Evolutionary conservation across 495 filamentous ascomycete genomes (phyloP), one percentile per base, ranked within the genome.

Genomic region (Penicillium argentinense): DNA sequence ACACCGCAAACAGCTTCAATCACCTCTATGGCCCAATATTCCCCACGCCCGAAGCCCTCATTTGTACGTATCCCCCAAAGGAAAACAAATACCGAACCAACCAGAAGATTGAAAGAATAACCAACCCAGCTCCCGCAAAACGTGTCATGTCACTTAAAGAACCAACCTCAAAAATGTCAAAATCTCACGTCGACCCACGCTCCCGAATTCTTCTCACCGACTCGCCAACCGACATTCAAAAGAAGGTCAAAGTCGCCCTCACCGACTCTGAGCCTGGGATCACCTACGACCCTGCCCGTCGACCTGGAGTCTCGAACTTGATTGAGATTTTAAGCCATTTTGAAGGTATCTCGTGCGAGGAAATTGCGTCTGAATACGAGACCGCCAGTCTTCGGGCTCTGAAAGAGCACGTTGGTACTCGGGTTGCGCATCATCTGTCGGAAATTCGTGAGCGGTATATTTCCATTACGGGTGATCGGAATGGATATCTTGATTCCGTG

Each of bases 281-380:
- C 29, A 80, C 80, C 3, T 96, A 89, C 63, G 86, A 96, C 47
- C 86, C 84, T 0, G 54, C 51, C 1, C 50, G 48, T 0, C 76
- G 93, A 26, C 91, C 92, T 0, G 95, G 90, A 1, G 84, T 98
- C 0, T 82, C 91, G 13, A 98, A 97, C 63, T 70, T 98, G 12
- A 64, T 98, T 14, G 79, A 87, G 37, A 76, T 98, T 25, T 68
- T 89, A 16, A 78, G 80, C 27, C 80, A 88, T 49, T 79, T 89
- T 42, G 77, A 83, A 43, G 72, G 60, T 18, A 66, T 61, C 23
- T 64, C 67, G 24, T 76, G 77, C 16, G 64, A 73, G 13, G 72
- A 80, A 22, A 58, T 95, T n/a, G 87, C 78, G 1, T 46, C 51
- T 19, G 71, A 77, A 27, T 76, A 77, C 39, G 47, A 66, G n/a